Base-by-base conservation (phyloP, 306 rosid genomes). In the Gastrolobium villosum region DNA sequence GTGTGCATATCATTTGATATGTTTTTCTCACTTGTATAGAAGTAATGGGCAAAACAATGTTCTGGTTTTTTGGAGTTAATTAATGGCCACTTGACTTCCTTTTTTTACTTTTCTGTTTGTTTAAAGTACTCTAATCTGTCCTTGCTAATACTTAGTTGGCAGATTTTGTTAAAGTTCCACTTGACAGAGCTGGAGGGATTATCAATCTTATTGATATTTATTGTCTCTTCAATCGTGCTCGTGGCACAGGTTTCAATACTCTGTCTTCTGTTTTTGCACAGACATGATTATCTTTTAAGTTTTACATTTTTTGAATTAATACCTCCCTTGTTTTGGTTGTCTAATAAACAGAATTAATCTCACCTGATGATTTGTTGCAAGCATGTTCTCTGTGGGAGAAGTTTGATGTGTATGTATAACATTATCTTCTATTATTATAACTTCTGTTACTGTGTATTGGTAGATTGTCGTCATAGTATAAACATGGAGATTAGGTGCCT, bases 301-400 rank as follows among this genome's bases (percentile, higher is more conserved):
- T 55, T 40, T 68, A 46, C 35, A 26, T 59, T 76, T 55, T 70
- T 61, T 37, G 55, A 44, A 56, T 13, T 46, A 56, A 66, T 66
- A 55, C 59, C 59, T 74, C 68, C 56, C 37, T 74, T 76, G 68
- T 82, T 75, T 86, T 63, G 67, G 69, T 66, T 61, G 76, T 65
- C 54, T 72, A 32, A 67, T 86, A 35, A 66, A 79, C 96, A 95
- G 99, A 95, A 86, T 81, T 95, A 89, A 95, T 95, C 57, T 92
- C 99, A 14, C 99, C 99, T 2, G 98, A 95, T 67, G 99, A 95
- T 88, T 88, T 92, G 88, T 71, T 92, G 86, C 98, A 85, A 91
- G 99, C 98, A 43, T 95, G 99, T 86, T 87, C 82, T 55, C 90
- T 95, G 20, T 95, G 99, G 99, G 98, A 91, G 87, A 95, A 93